phyloP scores from a whole-genome alignment of 2,329 filamentous ascomycete species.

The Nemania sp. region DNA sequence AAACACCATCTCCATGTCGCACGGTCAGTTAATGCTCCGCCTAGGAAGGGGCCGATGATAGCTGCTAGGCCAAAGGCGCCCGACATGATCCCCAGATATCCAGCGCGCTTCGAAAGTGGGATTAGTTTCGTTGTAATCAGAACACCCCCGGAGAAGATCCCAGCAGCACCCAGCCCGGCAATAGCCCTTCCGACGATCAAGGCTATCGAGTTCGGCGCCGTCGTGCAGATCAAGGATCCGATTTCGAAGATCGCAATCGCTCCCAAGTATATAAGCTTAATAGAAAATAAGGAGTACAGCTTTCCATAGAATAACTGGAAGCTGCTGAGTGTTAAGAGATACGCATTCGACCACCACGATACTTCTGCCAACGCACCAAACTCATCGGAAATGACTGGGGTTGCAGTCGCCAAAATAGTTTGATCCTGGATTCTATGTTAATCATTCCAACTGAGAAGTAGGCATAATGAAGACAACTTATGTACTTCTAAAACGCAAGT shows the following conservation, averaged over 20 bases:
- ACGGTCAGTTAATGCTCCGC: constrained; percentile 29
- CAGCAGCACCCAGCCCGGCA: constrained; percentile 9
- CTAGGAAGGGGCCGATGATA: constrained; percentile 35
- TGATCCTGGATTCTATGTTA: constrained; percentile 42
- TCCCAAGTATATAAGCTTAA: constrained; percentile 52
- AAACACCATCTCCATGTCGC: constrained; percentile 31
- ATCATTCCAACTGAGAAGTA: not conserved
- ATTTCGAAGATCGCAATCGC: constrained; percentile 64
- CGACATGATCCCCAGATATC: constrained; percentile 34
- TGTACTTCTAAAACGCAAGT: too few species aligned
- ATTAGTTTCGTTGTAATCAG: constrained; percentile 31
- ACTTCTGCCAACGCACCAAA: constrained; percentile 54
- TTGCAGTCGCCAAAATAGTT: constrained; percentile 52
- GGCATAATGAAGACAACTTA: too few species aligned
- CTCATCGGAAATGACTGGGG: constrained; percentile 49
- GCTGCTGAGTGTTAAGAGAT: constrained; percentile 51
- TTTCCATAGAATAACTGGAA: constrained; percentile 50
- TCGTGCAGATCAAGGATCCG: constrained; percentile 64
- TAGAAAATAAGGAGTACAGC: constrained; percentile 42
- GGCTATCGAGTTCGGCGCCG: constrained; percentile 51
- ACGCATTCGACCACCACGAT: constrained; percentile 57
- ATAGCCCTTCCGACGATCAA: constrained; percentile 14
- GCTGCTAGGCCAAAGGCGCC: constrained; percentile 33
- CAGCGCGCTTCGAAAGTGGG: constrained; percentile 28
- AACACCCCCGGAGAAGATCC: constrained; percentile 14